These are phyloP conservation scores for Auricularia heimuer DNA, from an alignment of 768 basidiomycete genomes.

Conservation along the genomic window DNA sequence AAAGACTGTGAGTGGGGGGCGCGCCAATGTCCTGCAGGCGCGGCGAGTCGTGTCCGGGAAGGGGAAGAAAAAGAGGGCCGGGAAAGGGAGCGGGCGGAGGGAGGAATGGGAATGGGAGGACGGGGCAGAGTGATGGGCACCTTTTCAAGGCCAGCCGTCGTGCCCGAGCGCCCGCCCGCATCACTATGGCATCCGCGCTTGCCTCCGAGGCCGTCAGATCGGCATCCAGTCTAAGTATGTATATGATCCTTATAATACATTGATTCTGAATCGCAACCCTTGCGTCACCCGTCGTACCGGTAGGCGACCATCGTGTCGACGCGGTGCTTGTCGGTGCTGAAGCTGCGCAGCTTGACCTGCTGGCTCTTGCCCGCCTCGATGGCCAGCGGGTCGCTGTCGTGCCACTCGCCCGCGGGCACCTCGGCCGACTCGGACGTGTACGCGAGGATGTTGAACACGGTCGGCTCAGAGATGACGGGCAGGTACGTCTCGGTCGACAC, in stretches of 20 bases:
- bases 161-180: background rate
- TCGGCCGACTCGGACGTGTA: constrained; percentile 90
- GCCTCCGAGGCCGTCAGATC: background rate
- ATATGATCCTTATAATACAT: background rate
- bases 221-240: background rate
- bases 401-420: constrained; percentile 89
- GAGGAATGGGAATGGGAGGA: constrained; percentile 12
- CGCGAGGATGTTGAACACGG: constrained; percentile 94
- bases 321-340: constrained; percentile 95
- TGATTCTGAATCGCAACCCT: background rate
- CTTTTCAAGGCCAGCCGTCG: background rate
- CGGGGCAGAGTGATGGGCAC: constrained; percentile 11
- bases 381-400: constrained; percentile 85
- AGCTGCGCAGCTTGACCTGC: constrained; percentile 89
- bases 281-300: constrained; percentile 67
- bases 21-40: constrained; percentile 1
- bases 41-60: background rate
- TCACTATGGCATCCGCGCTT: background rate
- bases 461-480: constrained; percentile 88
- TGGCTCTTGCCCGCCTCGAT: constrained; percentile 91
- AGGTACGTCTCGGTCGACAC: constrained; percentile 94
- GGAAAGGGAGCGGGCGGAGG: constrained; percentile 14
- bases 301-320: constrained; percentile 98
- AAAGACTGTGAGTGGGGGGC: constrained; percentile 1
- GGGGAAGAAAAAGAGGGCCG: background rate